Evolutionary conservation across 1,139 yeast species (phyloP), one percentile per base, ranked within the genome.

Genomic region (Hyphopichia burtonii): DNA sequence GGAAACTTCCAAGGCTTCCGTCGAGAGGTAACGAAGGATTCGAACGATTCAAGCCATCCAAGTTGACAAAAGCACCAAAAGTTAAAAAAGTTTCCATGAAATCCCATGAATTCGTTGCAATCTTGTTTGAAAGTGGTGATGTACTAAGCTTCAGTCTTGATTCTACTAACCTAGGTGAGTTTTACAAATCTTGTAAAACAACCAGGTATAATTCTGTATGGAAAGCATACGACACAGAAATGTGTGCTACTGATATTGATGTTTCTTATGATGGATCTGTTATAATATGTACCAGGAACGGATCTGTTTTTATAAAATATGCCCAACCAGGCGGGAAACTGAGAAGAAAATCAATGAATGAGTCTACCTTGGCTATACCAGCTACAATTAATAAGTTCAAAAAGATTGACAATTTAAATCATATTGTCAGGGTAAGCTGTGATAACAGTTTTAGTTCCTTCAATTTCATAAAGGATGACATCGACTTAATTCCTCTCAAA

Each of bases 361-460:
- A 61, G 28, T 51, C 63, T 37, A 44, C 59, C 1, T 47, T 63
- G 16, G 61, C 68, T 0, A 52, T 62, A 3, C 55, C 68, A 2
- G 47, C 59, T 1, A 45, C 54, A 0, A 66, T 61, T 38, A 68
- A 66, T 54, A 84, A 83, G 55, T 84, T 83, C 56, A 69, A 70
- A 38, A 74, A 78, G 43, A 58, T 85, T 2, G 78, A 79, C 16
- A 63, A 68, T 37, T 51, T 85, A 16, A 82, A 83, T 42, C 75
- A 77, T 40, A 71, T 81, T 6, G 74, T 73, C 2, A 66, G 69
- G 35, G 95, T 89, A 1, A 60, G 76, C 1, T 82, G 93, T 53
- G 91, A 88, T 57, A 74, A 83, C 1, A 62, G 69, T 15, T 87
- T 86, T 56, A 68, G 80, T 0, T 82, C 89, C 0, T 88, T 87